Conservation (phyloP, 2,329 filamentous ascomycete species). For the Cladosporium sp. region DNA sequence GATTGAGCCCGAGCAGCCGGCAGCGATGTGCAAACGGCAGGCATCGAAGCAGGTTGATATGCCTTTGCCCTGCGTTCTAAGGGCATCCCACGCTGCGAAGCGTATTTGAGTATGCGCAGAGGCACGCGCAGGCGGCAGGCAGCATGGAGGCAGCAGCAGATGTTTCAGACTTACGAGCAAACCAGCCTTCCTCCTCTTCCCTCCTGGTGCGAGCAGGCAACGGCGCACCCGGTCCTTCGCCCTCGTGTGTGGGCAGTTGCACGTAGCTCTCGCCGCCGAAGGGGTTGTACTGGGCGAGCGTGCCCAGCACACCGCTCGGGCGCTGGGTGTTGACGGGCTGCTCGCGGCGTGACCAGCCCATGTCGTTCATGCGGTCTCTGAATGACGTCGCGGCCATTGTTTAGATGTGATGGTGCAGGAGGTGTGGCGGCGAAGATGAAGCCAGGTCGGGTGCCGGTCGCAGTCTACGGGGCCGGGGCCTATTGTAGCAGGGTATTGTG, state of each 20-base stretch:
- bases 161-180: conserved; percentile 71
- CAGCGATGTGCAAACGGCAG: conserved; percentile 12
- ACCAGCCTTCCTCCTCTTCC: conserved; percentile 94
- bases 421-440: conserved; percentile 3
- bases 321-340: conserved; percentile 61
- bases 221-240: conserved; percentile 71
- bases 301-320: conserved; percentile 58
- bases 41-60: background rate
- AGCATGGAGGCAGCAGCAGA: conserved; percentile 4
- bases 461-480: conserved; percentile 9
- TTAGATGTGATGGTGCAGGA: conserved; percentile 11
- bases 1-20: conserved; percentile 20
- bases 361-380: conserved; percentile 86
- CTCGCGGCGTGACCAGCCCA: conserved; percentile 89
- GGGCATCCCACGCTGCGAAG: conserved; percentile 10
- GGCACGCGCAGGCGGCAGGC: conserved; percentile 6
- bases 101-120: background rate
- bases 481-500: conserved; percentile 21
- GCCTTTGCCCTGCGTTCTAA: background rate
- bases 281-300: conserved; percentile 79
- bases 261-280: conserved; percentile 86
- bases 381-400: conserved; percentile 84
- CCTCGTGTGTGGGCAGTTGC: conserved; percentile 77
- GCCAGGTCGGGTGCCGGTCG: conserved; percentile 13
- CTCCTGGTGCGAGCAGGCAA: conserved; percentile 77